These are phyloP conservation scores for Immersiporthe knoxdaviesiana DNA, from an alignment of 2,329 filamentous ascomycete genomes.

Conservation along the genomic window DNA sequence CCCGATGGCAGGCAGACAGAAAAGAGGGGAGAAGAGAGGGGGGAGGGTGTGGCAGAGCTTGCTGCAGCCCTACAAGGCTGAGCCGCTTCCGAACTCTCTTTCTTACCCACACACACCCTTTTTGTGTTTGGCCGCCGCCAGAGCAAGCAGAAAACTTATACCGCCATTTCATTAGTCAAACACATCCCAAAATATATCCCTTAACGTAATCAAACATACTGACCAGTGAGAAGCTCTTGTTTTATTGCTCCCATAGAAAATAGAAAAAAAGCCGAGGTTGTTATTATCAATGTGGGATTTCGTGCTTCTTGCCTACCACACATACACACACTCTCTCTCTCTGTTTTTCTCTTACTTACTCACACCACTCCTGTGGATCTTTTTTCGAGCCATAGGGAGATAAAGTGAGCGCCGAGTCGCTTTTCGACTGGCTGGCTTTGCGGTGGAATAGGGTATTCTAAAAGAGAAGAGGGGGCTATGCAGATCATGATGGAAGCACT, in stretches of 20 bases:
- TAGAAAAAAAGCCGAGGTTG: background rate
- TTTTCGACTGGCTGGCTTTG: background rate
- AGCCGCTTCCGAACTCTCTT: background rate
- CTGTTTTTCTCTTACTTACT: too few species aligned
- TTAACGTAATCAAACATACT: slow-evolving; percentile 18
- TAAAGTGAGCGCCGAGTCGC: background rate
- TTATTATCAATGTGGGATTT: background rate
- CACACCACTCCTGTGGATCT: background rate
- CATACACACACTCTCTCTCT: too few species aligned
- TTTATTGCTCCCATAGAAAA: background rate
- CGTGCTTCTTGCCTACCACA: background rate
- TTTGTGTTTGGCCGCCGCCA: background rate
- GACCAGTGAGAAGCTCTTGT: background rate
- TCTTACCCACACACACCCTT: background rate
- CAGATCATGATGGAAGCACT: background rate
- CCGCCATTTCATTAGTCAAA: slow-evolving; percentile 28
- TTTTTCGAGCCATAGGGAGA: background rate
- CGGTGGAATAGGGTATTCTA: background rate
- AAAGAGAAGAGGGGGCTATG: background rate
- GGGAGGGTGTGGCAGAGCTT: too few species aligned
- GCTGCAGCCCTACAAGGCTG: slow-evolving; percentile 28
- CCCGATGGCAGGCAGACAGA: background rate
- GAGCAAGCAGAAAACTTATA: slow-evolving; percentile 12
- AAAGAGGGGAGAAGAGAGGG: too few species aligned
- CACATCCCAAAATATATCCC: slow-evolving; percentile 26